phyloP scores from a whole-genome alignment of 169 alveolate genomes.

The Plasmodium vinckei region DNA sequence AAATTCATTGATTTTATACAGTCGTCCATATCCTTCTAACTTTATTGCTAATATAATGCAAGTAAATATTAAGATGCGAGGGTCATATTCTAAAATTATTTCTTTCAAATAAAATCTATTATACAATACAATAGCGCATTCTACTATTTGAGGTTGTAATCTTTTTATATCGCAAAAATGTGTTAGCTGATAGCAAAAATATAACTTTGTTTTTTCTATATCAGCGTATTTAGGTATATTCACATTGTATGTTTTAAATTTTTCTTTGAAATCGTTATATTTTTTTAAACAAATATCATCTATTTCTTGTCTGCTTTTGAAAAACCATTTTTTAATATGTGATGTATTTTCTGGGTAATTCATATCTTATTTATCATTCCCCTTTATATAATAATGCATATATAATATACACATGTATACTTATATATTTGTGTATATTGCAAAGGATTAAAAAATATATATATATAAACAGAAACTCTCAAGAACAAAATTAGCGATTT shows the following conservation, averaged over 20 bases:
- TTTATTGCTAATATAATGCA: conserved; percentile 80
- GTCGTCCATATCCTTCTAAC: conserved; percentile 78
- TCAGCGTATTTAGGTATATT: conserved; percentile 65
- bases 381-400: conserved; percentile 7
- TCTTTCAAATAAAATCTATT: conserved; percentile 78
- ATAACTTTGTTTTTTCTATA: conserved; percentile 57
- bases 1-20: conserved; percentile 64
- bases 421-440: background rate
- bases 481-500: background rate
- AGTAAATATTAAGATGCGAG: conserved; percentile 81
- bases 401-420: background rate
- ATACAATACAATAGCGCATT: conserved; percentile 73
- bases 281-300: conserved; percentile 58
- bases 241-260: conserved; percentile 55
- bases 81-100: conserved; percentile 81
- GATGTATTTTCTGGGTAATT: conserved; percentile 72
- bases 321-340: conserved; percentile 66
- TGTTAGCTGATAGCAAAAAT: conserved; percentile 49
- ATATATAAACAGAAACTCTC: background rate
- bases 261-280: conserved; percentile 60
- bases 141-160: conserved; percentile 52
- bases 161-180: conserved; percentile 61
- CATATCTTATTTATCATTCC: conserved; percentile 39
- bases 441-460: background rate
- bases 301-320: conserved; percentile 52